Conservation (phyloP, 805 yeast species). For the Yamadazyma laniorum region DNA sequence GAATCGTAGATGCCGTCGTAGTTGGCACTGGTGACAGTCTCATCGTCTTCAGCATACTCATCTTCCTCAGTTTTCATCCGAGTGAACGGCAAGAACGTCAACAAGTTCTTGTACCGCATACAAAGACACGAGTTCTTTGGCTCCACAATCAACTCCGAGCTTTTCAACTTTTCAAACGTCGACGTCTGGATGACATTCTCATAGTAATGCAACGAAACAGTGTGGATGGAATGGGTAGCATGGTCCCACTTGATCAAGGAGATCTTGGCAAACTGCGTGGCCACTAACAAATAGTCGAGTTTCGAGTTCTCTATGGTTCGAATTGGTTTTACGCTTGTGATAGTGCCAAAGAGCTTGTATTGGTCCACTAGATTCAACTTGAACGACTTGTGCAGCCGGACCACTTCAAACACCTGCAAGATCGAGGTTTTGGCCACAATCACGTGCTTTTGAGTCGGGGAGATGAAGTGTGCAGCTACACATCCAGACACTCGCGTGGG, state of each 20-base stretch:
- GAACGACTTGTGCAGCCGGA: constrained; percentile 23
- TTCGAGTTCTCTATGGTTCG: constrained; percentile 46
- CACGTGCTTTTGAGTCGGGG: constrained; percentile 48
- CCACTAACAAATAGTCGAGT: constrained; percentile 60
- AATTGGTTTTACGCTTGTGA: constrained; percentile 55
- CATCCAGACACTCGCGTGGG: constrained; percentile 73
- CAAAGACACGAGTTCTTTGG: constrained; percentile 56
- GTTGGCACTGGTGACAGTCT: background rate
- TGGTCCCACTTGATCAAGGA: constrained; percentile 74
- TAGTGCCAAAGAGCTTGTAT: constrained; percentile 66
- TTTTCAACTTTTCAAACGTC: constrained; percentile 42
- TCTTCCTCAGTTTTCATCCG: constrained; percentile 40
- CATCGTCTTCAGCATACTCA: constrained; percentile 24
- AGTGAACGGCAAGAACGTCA: constrained; percentile 71
- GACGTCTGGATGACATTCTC: constrained; percentile 61
- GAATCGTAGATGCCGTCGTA: constrained; percentile 37
- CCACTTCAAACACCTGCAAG: constrained; percentile 57
- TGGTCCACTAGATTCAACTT: constrained; percentile 50
- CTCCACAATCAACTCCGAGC: constrained; percentile 55
- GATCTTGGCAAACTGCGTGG: constrained; percentile 74
- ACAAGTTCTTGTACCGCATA: constrained; percentile 60
- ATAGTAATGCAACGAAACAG: constrained; percentile 82
- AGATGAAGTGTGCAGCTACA: constrained; percentile 50
- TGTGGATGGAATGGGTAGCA: constrained; percentile 50
- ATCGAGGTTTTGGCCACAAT: constrained; percentile 69